Evolutionary conservation across 768 basidiomycete genomes (phyloP).

Genomic region (Naganishia friedmannii): DNA sequence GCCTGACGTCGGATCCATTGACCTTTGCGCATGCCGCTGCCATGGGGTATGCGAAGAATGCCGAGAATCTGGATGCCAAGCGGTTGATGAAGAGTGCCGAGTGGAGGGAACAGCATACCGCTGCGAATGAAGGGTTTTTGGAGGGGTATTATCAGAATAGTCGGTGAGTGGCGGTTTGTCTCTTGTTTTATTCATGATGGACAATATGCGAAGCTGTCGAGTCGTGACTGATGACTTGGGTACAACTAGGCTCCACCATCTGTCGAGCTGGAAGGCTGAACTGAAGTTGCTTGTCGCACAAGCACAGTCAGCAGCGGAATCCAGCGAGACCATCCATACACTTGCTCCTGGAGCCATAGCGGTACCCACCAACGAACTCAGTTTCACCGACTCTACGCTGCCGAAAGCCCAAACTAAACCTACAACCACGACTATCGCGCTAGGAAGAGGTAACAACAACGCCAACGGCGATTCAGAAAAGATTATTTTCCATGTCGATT

Average conservation of each 20-base stretch:
- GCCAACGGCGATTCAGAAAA: slow-evolving; percentile 44
- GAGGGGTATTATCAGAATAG: slow-evolving; percentile 69
- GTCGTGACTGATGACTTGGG: background rate
- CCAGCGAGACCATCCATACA: slow-evolving; percentile 23
- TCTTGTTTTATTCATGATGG: too few species aligned
- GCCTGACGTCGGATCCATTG: slow-evolving; percentile 55
- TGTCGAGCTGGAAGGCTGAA: slow-evolving; percentile 90
- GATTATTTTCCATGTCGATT: slow-evolving; percentile 59
- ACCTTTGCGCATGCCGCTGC: slow-evolving; percentile 56
- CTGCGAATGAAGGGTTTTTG: slow-evolving; percentile 79
- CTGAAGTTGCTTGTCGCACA: slow-evolving; percentile 72
- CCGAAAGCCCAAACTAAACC: slow-evolving; percentile 32
- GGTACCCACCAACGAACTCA: slow-evolving; percentile 33
- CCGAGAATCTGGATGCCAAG: slow-evolving; percentile 69
- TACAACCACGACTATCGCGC: background rate
- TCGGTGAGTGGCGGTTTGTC: slow-evolving; percentile 36
- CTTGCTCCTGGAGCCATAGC: slow-evolving; percentile 37
- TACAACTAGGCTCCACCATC: slow-evolving; percentile 70
- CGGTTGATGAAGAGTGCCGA: slow-evolving; percentile 76
- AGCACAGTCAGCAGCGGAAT: slow-evolving; percentile 64
- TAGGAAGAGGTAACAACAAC: background rate
- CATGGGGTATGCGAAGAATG: slow-evolving; percentile 63
- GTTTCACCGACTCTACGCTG: slow-evolving; percentile 42
- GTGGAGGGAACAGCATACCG: slow-evolving; percentile 86
- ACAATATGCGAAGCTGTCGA: background rate